phyloP scores from a whole-genome alignment of 768 basidiomycete species.

The Agrocybe praecox region DNA sequence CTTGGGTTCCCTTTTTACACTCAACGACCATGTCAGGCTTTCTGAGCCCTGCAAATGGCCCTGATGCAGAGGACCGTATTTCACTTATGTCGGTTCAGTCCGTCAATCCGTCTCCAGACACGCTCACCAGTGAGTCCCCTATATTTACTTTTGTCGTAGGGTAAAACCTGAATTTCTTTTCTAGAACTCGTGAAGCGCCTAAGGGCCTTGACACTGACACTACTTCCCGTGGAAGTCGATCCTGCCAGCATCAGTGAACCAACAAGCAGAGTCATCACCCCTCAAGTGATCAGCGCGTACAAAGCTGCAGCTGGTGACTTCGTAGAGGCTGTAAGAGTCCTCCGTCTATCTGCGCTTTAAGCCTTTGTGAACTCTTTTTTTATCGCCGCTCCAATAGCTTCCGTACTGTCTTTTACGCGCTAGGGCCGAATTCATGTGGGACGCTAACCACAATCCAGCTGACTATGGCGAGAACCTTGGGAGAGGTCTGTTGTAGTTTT shows the following conservation, averaged over 20 bases:
- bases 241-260: conserved; percentile 65
- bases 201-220: conserved; percentile 68
- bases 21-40: conserved; percentile 31
- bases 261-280: conserved; percentile 84
- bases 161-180: not conserved
- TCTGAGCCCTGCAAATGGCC: conserved; percentile 17
- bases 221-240: conserved; percentile 85
- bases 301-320: conserved; percentile 87
- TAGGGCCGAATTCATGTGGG: conserved; percentile 77
- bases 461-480: conserved; percentile 87
- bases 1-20: not conserved
- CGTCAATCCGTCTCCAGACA: conserved; percentile 65
- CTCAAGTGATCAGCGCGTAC: conserved; percentile 76
- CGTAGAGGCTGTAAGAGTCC: conserved; percentile 66
- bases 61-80: conserved; percentile 43
- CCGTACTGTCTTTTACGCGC: conserved; percentile 82
- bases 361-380: not conserved
- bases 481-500: conserved; percentile 52
- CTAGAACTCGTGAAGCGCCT: conserved; percentile 82
- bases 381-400: conserved; percentile 44
- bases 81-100: conserved; percentile 48
- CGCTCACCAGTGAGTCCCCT: conserved; percentile 65
- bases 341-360: not conserved
- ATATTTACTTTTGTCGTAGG: conserved; percentile 1
- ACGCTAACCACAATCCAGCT: conserved; percentile 80